Percentiles rank a stretch among this genome's conserved stretches.
phyloP scores from a whole-genome alignment of 768 basidiomycete species.

The Tremella mesenterica region DNA sequence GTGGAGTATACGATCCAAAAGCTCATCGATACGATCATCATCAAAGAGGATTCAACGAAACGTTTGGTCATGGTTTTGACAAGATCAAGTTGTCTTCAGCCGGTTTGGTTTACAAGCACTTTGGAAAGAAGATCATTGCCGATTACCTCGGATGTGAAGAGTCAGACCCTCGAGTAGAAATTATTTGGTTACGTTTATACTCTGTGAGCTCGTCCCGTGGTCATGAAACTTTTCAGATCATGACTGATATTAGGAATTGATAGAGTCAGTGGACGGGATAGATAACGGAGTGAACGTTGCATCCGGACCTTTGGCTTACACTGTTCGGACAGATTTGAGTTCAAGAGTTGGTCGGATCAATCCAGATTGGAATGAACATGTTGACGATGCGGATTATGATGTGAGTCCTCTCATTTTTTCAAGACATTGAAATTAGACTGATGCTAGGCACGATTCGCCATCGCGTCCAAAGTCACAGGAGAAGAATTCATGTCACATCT shows the following conservation, averaged over 20 bases:
- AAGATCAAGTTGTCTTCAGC: slow-evolving; percentile 84
- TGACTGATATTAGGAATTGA: slow-evolving; percentile 58
- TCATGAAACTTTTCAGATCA: not conserved
- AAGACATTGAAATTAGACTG: not conserved
- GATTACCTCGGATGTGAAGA: slow-evolving; percentile 50
- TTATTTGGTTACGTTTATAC: slow-evolving; percentile 83
- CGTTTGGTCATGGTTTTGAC: slow-evolving; percentile 66
- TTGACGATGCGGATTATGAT: slow-evolving; percentile 60
- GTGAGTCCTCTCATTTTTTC: slow-evolving; percentile 48
- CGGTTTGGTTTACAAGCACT: slow-evolving; percentile 96
- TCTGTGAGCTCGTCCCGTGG: slow-evolving; percentile 48
- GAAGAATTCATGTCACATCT: slow-evolving; percentile 72
- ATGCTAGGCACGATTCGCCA: slow-evolving; percentile 59
- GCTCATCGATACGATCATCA: slow-evolving; percentile 87
- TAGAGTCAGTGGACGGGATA: slow-evolving; percentile 74
- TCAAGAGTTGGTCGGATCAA: slow-evolving; percentile 76
- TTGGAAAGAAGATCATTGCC: slow-evolving; percentile 76
- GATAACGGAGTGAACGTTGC: slow-evolving; percentile 92
- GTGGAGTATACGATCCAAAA: slow-evolving; percentile 75
- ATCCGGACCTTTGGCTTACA: slow-evolving; percentile 57
- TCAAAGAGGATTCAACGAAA: slow-evolving; percentile 81
- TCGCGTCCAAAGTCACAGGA: slow-evolving; percentile 74
- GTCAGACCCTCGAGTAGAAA: slow-evolving; percentile 59
- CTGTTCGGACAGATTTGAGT: slow-evolving; percentile 70
- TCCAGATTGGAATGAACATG: slow-evolving; percentile 80